These are phyloP conservation scores for Rhodotorula babjevae DNA, from an alignment of 768 basidiomycete species.

Conservation along the genomic window DNA sequence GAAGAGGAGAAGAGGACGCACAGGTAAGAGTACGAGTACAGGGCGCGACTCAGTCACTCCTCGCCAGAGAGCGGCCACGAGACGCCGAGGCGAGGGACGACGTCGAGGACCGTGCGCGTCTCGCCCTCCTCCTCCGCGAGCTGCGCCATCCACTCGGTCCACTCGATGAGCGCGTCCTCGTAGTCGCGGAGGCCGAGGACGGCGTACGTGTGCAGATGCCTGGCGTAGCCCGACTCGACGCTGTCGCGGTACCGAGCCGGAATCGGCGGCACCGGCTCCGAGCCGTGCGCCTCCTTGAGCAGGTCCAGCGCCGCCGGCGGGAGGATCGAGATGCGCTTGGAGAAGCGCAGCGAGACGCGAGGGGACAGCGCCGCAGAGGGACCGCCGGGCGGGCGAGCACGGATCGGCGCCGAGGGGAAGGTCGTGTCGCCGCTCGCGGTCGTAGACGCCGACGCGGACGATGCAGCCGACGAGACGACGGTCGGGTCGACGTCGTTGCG, in stretches of 20 bases:
- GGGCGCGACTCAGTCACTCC: no score
- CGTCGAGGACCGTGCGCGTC: constrained; percentile 3
- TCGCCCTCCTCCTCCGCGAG: constrained; percentile 29
- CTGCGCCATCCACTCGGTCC: constrained; percentile 32
- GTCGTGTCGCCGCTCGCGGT: neutral
- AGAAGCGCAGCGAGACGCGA: constrained; percentile 44
- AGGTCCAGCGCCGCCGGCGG: constrained; percentile 44
- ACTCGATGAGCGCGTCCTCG: constrained; percentile 41
- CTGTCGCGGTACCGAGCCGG: constrained; percentile 32
- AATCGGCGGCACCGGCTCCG: constrained; percentile 41
- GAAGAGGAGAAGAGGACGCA: no score
- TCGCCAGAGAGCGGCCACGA: constrained; percentile 17
- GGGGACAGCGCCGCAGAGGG: constrained; percentile 35
- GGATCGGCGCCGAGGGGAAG: constrained; percentile 22
- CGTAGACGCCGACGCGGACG: neutral
- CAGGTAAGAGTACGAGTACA: neutral
- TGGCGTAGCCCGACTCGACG: constrained; percentile 36
- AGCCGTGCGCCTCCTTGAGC: constrained; percentile 37
- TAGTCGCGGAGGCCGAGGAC: constrained; percentile 42
- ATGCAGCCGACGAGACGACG: constrained; percentile 3
- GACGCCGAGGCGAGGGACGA: constrained; percentile 18
- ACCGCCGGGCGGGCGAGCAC: constrained; percentile 2
- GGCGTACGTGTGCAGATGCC: constrained; percentile 44
- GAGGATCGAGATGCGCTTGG: constrained; percentile 44
- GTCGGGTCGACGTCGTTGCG: constrained; percentile 27